Evolutionary conservation across 768 basidiomycete species (phyloP), one percentile per base, ranked within the genome.

Genomic region (Naganishia vishniacii): DNA sequence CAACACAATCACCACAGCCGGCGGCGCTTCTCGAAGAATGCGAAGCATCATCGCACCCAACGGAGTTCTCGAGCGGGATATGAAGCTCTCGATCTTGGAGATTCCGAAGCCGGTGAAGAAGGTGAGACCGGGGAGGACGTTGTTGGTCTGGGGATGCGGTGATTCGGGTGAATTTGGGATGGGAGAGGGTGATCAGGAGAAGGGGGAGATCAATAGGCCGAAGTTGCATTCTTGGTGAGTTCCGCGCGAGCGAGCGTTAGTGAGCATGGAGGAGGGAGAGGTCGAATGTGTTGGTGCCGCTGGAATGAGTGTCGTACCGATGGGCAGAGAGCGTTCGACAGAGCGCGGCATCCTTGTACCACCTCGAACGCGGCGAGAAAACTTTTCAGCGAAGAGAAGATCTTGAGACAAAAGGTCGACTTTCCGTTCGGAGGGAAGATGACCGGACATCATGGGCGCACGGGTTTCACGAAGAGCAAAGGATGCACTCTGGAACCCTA

Each of bases 111-210:
- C 59, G 2, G 20, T 25, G 26, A 3, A 45, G 16, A 32, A 28
- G 59, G 25, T 28, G 9, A 29, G 65, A 34, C 65, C 65, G 18
- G 61, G 42, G 18, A 41, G 51, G 37, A 61, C 61, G 25, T 42
- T 92, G 18, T 94, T 92, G 68, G 86, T 84, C 8, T 97, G 89
- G 84, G 94, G 94, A 7, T 85, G 77, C 18, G 92, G 91, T 28
- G 92, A 94, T 77, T 91, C 91, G 79, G 93, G 92, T 31, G 93
- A 98, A 77, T 88, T 95, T 71, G 95, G 93, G 32, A 84, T 94
- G 80, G 94, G 94, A 12, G 32, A 34, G 34, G 53, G 37, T 11
- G 70, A 72, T 13, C 76, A 76, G 48, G 40, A 84, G 51, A 79
- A 91, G 32, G 84, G 81, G 63, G 90, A 94, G 76, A 82, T 87